phyloP scores from a whole-genome alignment of 768 basidiomycete genomes.

The Pulveroboletus ravenelii region DNA sequence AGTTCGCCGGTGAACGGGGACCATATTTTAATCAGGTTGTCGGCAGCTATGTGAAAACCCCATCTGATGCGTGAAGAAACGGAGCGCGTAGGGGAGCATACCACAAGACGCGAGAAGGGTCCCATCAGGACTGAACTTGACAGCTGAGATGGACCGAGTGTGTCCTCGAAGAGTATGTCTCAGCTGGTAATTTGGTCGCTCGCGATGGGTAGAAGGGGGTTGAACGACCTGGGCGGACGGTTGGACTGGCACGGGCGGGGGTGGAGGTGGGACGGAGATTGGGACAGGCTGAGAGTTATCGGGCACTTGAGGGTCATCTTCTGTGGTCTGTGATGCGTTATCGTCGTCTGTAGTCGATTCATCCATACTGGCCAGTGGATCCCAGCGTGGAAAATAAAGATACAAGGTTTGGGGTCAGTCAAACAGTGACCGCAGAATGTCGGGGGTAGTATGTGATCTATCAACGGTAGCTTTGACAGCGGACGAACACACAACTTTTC shows the following conservation, averaged over 20 bases:
- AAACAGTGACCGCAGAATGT: too few species aligned
- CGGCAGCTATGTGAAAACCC: constrained; percentile 53
- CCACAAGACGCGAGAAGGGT: constrained; percentile 82
- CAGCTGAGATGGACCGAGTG: constrained; percentile 76
- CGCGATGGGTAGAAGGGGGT: constrained; percentile 35
- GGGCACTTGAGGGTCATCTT: constrained; percentile 77
- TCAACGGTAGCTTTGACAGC: too few species aligned
- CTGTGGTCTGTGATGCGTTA: constrained; percentile 76
- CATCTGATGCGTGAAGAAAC: background rate
- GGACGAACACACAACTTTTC: too few species aligned
- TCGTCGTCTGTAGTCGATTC: constrained; percentile 53
- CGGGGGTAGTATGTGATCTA: too few species aligned
- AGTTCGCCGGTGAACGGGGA: constrained; percentile 75
- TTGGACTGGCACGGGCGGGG: constrained; percentile 31
- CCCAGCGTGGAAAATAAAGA: constrained; percentile 8
- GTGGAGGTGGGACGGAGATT: constrained; percentile 25
- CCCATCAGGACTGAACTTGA: constrained; percentile 91
- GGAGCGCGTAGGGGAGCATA: constrained; percentile 35
- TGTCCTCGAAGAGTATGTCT: constrained; percentile 71
- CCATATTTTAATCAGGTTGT: constrained; percentile 79
- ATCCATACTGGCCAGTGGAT: constrained; percentile 28
- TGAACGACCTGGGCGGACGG: constrained; percentile 29
- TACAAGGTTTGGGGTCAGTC: background rate
- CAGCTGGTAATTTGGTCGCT: constrained; percentile 63
- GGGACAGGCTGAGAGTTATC: constrained; percentile 48